These are phyloP conservation scores for Escallonia rubra DNA, from an alignment of 129 eudicot species.

Conservation along the genomic window DNA sequence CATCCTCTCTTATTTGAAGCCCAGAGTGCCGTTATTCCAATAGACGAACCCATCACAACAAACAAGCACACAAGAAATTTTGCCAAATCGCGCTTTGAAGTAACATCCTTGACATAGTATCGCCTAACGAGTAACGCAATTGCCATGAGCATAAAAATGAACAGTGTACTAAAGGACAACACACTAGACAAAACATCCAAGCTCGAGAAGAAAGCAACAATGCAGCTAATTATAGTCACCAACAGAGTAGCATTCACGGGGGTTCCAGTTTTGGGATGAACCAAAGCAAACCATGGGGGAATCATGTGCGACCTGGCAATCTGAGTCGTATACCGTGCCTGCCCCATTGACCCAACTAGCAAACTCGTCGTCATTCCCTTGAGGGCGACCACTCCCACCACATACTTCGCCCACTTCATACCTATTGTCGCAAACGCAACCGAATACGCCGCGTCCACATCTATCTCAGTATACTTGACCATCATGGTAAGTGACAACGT, in stretches of 20 bases:
- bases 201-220: constrained; percentile 68
- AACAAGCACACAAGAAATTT: constrained; percentile 45
- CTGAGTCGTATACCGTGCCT: constrained; percentile 73
- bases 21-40: constrained; percentile 54
- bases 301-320: constrained; percentile 71
- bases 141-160: constrained; percentile 90
- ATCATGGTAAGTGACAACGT: constrained; percentile 60
- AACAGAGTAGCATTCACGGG: constrained; percentile 67
- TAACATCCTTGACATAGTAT: constrained; percentile 56
- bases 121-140: constrained; percentile 74
- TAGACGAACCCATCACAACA: constrained; percentile 45
- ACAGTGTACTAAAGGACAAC: constrained; percentile 70
- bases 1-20: constrained; percentile 28
- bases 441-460: constrained; percentile 65
- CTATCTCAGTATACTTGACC: constrained; percentile 69
- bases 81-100: constrained; percentile 27
- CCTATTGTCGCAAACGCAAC: constrained; percentile 69
- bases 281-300: constrained; percentile 59
- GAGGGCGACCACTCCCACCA: constrained; percentile 60
- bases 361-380: constrained; percentile 85
- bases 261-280: constrained; percentile 70
- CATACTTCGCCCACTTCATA: constrained; percentile 79
- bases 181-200: constrained; percentile 78
- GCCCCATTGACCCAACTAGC: constrained; percentile 88
- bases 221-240: constrained; percentile 44